phyloP scores from a whole-genome alignment of 371 early-diverging fungal genomes.

The Mortierella sp. region DNA sequence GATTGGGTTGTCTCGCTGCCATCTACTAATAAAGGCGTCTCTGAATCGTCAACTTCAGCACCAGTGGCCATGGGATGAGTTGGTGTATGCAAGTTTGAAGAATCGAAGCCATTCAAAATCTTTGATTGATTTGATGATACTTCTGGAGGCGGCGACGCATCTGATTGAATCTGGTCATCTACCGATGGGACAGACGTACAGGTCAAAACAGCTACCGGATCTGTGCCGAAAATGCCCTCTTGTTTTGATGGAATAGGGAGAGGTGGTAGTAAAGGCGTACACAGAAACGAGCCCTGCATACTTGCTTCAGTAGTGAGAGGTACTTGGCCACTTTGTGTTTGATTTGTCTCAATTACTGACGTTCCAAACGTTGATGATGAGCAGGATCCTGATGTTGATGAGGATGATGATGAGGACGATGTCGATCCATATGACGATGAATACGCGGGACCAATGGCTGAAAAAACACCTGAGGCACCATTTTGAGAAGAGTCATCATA shows the following conservation, averaged over 20 bases:
- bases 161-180: neutral
- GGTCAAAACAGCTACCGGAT: neutral
- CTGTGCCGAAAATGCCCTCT: neutral
- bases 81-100: neutral
- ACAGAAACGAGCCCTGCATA: neutral
- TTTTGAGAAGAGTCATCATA: neutral
- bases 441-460: neutral
- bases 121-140: neutral
- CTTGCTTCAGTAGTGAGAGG: slow-evolving; percentile 7
- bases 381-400: slow-evolving; percentile 17
- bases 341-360: neutral
- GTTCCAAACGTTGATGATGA: slow-evolving; percentile 19
- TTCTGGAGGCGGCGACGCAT: neutral
- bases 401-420: slow-evolving; percentile 25
- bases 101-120: neutral
- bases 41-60: neutral
- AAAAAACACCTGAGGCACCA: neutral
- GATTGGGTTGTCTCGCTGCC: neutral
- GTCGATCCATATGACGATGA: slow-evolving; percentile 39
- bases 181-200: neutral
- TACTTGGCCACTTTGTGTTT: slow-evolving; percentile 6
- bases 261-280: slow-evolving; percentile 30
- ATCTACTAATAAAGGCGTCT: neutral
- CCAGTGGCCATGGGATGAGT: neutral
- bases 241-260: slow-evolving; percentile 43